These are phyloP conservation scores for Psilocybe tampanensis DNA, from an alignment of 768 basidiomycete species.

Conservation along the genomic window DNA sequence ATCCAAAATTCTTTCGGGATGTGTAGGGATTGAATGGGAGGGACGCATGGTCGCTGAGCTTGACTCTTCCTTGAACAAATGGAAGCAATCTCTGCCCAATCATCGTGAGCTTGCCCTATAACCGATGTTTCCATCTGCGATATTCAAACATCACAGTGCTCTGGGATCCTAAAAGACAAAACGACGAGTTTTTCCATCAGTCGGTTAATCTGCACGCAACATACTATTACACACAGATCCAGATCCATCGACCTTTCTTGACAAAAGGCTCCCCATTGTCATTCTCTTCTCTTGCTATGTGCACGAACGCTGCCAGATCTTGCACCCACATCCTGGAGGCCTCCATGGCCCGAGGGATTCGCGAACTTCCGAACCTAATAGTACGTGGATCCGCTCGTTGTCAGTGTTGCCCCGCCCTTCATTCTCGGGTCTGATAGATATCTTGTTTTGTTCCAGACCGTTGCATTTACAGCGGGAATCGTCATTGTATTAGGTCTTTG, in stretches of 20 bases:
- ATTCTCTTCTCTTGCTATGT: slow-evolving; percentile 66
- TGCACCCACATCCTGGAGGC: slow-evolving; percentile 69
- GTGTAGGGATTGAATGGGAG: slow-evolving; percentile 58
- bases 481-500: slow-evolving; percentile 61
- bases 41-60: slow-evolving; percentile 59
- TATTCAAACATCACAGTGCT: slow-evolving; percentile 14
- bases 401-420: not conserved
- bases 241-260: slow-evolving; percentile 74
- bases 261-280: slow-evolving; percentile 40
- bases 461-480: slow-evolving; percentile 41
- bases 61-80: slow-evolving; percentile 62
- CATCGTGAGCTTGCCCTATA: slow-evolving; percentile 30
- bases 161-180: slow-evolving; percentile 22
- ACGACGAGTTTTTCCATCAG: slow-evolving; percentile 47
- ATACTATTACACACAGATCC: slow-evolving; percentile 60
- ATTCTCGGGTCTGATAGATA: not conserved
- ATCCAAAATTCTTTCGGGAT: slow-evolving; percentile 38
- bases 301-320: slow-evolving; percentile 72
- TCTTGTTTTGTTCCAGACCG: slow-evolving; percentile 25
- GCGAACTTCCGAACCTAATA: slow-evolving; percentile 30
- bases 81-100: slow-evolving; percentile 61
- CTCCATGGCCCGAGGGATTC: slow-evolving; percentile 37
- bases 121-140: not conserved
- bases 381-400: slow-evolving; percentile 18
- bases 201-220: slow-evolving; percentile 48